Evolutionary conservation across 2,329 filamentous ascomycete species (phyloP), one percentile per base, ranked within the genome.

Genomic region (Verticillium nubilum): DNA sequence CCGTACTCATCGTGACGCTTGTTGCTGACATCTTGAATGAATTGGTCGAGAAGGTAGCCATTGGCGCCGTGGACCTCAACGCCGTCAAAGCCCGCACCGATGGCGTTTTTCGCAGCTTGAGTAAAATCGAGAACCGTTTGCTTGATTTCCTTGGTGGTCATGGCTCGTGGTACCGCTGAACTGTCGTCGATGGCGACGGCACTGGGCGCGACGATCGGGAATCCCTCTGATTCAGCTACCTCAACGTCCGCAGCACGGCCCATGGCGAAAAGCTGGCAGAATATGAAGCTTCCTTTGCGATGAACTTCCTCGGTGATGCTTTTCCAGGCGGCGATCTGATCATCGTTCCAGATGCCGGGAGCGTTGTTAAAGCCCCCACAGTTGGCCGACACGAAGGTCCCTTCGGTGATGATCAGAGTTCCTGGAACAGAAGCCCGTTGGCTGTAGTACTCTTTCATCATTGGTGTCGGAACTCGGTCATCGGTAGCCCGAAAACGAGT

Each of bases 61-160:
- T 86, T 85, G 0, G 81, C 82, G 0, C 69, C 78, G 54, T 83
- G 78, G 3, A 78, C 69, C 62, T 92, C 90, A 54, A 92, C 83
- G 1, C 84, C 86, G 65, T 93, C 90, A 31, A 88, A 87, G 0
- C 90, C 90, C 1, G 83, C 85, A 0, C 77, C 74, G 0, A 90
- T 70, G 0, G 88, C 82, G 7, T 84, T 77, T 62, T 78, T 76
- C 0, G 80, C 72, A 0, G 81, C 80, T 0, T 74, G 76, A 0
- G 78, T 81, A 70, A 81, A 91, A 0, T 82, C 82, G 0, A 72
- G 68, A 63, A 88, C 85, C 62, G 86, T 77, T 1, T 79, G 70
- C 55, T 85, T 74, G 57, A 93, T 91, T 31, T 91, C 87, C 0
- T 79, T 72, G 13, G 81, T 72, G 0, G 83, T 87, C 82, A 93